Evolutionary conservation across 2,329 filamentous ascomycete genomes (phyloP), one percentile per base, ranked within the genome.

Genomic region (Fusarium sp.): DNA sequence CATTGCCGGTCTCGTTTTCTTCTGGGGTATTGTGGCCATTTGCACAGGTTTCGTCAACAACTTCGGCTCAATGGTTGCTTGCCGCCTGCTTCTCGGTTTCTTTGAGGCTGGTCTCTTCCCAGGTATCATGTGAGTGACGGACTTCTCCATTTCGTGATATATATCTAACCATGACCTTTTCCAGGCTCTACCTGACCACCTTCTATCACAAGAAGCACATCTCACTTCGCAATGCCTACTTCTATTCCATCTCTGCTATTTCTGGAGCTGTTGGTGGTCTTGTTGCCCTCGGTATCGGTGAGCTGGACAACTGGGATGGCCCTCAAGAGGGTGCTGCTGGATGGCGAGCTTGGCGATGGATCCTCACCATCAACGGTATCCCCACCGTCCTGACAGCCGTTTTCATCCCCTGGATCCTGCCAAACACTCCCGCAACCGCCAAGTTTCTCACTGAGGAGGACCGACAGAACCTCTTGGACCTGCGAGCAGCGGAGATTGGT

Each of bases 241-340:
- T 92, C 4, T 92, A 92, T 77, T 85, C 88, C 15, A 86, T 85
- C 6, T 86, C 90, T 4, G 90, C 91, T 0, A 80, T 91, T 3
- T 89, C 90, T 0, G 91, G 91, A 10, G 90, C 90, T 2, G 90
- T 85, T 57, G 90, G 91, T 28, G 91, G 91, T 1, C 83, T 93
- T 0, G 84, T 93, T 2, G 91, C 91, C 0, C 92, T 90, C 60
- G 90, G 84, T 0, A 91, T 92, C 67, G 88, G 67, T 23, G 67
- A 69, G 13, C 10, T 69, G 4, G 67, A 69, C 25, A 28, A 69
- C 16, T 42, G 19, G 3, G 67, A 69, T 13, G 67, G 89, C 1
- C 87, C 87, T 70, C 89, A 92, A 85, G 86, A 92, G 64, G 89
- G 89, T 2, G 77, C 87, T 15, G 81, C 83, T 1, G 90, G 89